Base-by-base conservation (phyloP, 441 rosid species). In the Capsella rubella region DNA sequence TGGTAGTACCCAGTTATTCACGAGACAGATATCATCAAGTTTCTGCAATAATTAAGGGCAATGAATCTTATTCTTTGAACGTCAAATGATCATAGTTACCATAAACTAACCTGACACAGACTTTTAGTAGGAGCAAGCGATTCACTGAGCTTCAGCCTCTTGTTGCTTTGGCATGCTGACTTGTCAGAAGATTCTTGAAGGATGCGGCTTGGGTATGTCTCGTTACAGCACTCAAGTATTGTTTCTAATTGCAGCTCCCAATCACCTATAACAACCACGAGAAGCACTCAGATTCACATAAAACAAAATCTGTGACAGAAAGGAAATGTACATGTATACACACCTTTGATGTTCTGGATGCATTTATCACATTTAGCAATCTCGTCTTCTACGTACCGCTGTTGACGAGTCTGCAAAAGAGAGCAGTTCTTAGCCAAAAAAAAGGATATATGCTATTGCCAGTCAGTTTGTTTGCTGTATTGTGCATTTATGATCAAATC, bases 1-100 rank as follows among this genome's bases (percentile, higher is more conserved):
- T 28, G 97, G 96, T 71, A 88, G 64, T 43, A 81, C 81, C 98
- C 97, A 91, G 35, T 82, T 79, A 71, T 84, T 88, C 70, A 63
- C 60, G 4, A 64, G 50, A 60, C 96, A 93, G 56, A 87, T 63
- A 42, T 61, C 77, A 84, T 93, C 97, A 68, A 93, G 69, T 81
- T 78, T 88, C 98, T 93, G 90, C 65, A n/a, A 28, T 37, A 54
- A 8, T 9, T 31, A 57, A 8, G 12, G 8, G 21, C 49, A 51
- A 65, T 21, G 58, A 31, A 65, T 29, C 40, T 1, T 35, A 18
- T 50, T 3, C 16, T 39, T 39, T 49, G 34, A 70, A 16, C 15
- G 13, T 15, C 50, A n/a, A 40, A 29, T 61, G 35, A 68, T 28
- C 13, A 43, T 52, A 45, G 16, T 53, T 54, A 61, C 50, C 27